phyloP scores from a whole-genome alignment of 192 early-diverging fungal genomes.

The Dimargaris cristalligena region DNA sequence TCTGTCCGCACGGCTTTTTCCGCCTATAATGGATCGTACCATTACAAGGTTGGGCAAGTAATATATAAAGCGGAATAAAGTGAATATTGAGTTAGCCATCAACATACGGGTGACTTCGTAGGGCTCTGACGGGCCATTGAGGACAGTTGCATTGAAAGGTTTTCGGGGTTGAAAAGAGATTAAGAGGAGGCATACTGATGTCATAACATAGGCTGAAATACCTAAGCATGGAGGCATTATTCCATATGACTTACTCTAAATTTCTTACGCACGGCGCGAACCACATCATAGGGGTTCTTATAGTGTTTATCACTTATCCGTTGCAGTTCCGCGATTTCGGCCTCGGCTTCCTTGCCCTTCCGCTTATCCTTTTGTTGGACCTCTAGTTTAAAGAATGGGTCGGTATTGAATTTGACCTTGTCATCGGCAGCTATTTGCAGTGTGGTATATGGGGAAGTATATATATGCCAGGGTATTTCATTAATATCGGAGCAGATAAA shows the following conservation, averaged over 20 bases:
- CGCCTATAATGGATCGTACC: too few relatives aligned
- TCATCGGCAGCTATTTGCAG: constrained; percentile 24
- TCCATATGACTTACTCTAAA: constrained; percentile 36
- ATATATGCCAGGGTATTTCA: constrained; percentile 9
- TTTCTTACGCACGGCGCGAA: constrained; percentile 46
- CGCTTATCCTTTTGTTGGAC: constrained; percentile 28
- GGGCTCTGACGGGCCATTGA: too few relatives aligned
- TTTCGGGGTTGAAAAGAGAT: too few relatives aligned
- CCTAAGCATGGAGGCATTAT: too few relatives aligned
- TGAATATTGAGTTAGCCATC: too few relatives aligned
- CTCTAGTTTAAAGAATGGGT: constrained; percentile 49
- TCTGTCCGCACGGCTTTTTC: background rate
- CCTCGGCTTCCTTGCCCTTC: constrained; percentile 24
- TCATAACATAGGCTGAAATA: too few relatives aligned
- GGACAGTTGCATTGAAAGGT: too few relatives aligned
- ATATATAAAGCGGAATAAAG: too few relatives aligned
- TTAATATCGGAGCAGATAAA: constrained; percentile 6
- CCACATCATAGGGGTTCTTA: constrained; percentile 61
- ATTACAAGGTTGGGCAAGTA: too few relatives aligned
- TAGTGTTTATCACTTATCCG: constrained; percentile 50
- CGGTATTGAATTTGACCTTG: constrained; percentile 22
- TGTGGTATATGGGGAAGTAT: constrained; percentile 12
- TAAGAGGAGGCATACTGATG: too few relatives aligned
- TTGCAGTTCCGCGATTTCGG: constrained; percentile 41
- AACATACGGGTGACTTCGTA: too few relatives aligned